Evolutionary conservation across 768 basidiomycete species (phyloP).

Genomic region (Cyclocybe aegerita): DNA sequence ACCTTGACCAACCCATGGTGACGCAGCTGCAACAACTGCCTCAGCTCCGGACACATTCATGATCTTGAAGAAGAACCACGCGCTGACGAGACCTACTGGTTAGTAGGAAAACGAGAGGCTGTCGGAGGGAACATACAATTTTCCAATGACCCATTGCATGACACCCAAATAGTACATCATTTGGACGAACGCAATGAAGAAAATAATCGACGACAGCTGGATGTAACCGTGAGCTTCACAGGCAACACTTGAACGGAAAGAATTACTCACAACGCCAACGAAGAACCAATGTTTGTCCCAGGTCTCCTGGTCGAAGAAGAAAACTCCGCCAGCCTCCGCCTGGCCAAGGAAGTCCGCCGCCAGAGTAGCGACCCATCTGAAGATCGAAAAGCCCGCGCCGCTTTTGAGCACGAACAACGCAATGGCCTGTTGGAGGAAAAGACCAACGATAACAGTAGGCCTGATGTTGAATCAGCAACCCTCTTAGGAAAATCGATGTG

Average conservation of each 20-base stretch:
- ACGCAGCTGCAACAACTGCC: constrained; percentile 88
- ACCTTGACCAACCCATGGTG: constrained; percentile 92
- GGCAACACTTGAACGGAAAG: neutral
- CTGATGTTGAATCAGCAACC: constrained; percentile 29
- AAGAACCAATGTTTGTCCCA: constrained; percentile 81
- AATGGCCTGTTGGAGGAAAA: constrained; percentile 82
- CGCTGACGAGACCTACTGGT: constrained; percentile 38
- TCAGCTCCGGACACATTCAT: constrained; percentile 94
- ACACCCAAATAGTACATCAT: constrained; percentile 89
- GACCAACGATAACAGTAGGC: constrained; percentile 86
- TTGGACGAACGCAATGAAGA: constrained; percentile 92
- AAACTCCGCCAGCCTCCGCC: constrained; percentile 67
- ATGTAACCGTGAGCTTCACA: neutral
- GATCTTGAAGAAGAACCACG: constrained; percentile 92
- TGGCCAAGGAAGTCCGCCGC: constrained; percentile 78
- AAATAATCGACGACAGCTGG: constrained; percentile 78
- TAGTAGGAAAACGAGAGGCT: neutral
- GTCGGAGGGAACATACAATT: constrained; percentile 57
- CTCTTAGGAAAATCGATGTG: neutral
- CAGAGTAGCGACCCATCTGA: constrained; percentile 78
- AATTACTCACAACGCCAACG: constrained; percentile 61
- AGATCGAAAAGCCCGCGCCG: constrained; percentile 77
- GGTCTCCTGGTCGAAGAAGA: constrained; percentile 78
- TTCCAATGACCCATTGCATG: constrained; percentile 91
- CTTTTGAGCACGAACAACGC: constrained; percentile 90